Evolutionary conservation across 768 basidiomycete species (phyloP), one percentile per base, ranked within the genome.

Genomic region (Collybia sordida): DNA sequence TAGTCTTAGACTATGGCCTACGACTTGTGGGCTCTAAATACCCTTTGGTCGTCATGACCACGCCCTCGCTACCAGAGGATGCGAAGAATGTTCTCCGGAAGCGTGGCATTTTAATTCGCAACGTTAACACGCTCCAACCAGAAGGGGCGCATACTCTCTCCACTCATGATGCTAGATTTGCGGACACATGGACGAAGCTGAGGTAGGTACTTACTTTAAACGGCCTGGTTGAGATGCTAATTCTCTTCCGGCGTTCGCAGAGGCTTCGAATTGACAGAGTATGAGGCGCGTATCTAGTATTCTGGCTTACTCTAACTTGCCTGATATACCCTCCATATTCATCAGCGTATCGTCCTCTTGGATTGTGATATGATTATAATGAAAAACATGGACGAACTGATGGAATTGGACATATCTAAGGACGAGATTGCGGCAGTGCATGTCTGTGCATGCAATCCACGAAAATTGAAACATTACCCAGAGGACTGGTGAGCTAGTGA

Each of bases 401-500:
- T 81, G 70, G 82, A 86, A 39, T 67, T 90, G 45, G 64, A 72
- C 24, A 70, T 96, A 4, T 77, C 75, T 2, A 51, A 65, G 17
- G 90, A 85, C 54, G 83, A 86, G 67, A 94, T 98, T 50, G 94
- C 92, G 4, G 94, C 93, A 0, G 80, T 74, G 0, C 95, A 96
- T 56, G 94, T 84, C 12, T 99, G 96, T 62, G 85, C 93, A 3
- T 99, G 96, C 72, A 99, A 99, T 67, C 96, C 95, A 6, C 80
- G 84, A 34, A 86, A 83, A 62, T 64, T 96, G 17, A 53, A 75
- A 2, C 91, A 95, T 65, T 99, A 99, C 69, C 96, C 96, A 6
- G 59, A 68, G 3, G 93, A 97, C 63, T 99, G 96, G 97, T 79
- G 55, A 61, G 61, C 78, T 45, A 64, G 72, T 42, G 28, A 8